A percentile compares a stretch with the other conserved stretches of the same genome.
Evolutionary conservation across 108 stramenopile genomes (phyloP).

Genomic region (Cyclotella atomus): DNA sequence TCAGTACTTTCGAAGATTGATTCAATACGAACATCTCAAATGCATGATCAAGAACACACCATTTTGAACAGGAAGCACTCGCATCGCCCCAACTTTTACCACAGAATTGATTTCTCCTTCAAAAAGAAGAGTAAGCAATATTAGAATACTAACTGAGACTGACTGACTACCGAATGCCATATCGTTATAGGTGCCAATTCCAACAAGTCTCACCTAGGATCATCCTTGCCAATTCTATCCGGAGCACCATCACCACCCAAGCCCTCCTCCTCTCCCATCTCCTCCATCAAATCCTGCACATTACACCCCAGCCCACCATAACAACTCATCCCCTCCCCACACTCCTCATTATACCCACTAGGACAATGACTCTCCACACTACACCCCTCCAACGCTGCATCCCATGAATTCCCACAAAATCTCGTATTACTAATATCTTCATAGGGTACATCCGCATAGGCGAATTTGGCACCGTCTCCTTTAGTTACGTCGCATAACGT

Average conservation of each 20-base stretch:
- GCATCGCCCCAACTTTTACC: constrained; percentile 44
- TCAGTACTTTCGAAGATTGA: no score
- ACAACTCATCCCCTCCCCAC: constrained; percentile 21
- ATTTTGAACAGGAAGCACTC: constrained; percentile 15
- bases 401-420: constrained; percentile 38
- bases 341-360: constrained; percentile 32
- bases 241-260: neutral
- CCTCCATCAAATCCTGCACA: constrained; percentile 34
- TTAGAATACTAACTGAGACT: no score
- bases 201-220: constrained; percentile 23
- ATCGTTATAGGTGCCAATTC: neutral
- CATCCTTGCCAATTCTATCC: constrained; percentile 18
- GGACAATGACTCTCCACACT: constrained; percentile 42
- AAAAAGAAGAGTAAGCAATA: neutral
- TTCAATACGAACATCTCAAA: no score
- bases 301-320: constrained; percentile 42
- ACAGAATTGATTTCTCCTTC: constrained; percentile 32
- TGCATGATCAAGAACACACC: constrained; percentile 28
- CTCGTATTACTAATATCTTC: constrained; percentile 35
- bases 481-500: constrained; percentile 27
- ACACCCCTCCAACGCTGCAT: constrained; percentile 25
- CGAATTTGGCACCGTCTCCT: constrained; percentile 34
- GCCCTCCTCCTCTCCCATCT: neutral
- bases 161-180: neutral
- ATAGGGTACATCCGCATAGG: constrained; percentile 34